Conservation (phyloP, 2,329 filamentous ascomycete genomes). For the Neurospora crassa region DNA sequence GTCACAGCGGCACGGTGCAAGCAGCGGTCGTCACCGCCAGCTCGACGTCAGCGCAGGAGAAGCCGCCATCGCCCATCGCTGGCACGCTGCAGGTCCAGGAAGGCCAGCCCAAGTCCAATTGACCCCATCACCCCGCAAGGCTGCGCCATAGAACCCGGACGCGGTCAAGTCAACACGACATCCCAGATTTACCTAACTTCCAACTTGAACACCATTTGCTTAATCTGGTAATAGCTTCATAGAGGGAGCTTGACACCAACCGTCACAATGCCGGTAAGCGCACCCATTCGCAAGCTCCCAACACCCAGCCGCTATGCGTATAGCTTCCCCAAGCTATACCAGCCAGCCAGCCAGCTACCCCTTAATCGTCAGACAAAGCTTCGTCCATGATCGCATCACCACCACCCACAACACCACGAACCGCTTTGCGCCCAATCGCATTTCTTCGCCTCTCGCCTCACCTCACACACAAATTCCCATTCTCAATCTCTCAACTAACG, state of each 20-base stretch:
- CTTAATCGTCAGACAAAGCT: not conserved
- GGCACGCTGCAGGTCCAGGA: not conserved
- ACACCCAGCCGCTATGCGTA: not conserved
- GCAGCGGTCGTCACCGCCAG: not conserved
- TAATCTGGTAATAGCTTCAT: not conserved
- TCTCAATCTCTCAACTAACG: conserved; percentile 18
- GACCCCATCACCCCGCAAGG: conserved; percentile 15
- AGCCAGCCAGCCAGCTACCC: not conserved
- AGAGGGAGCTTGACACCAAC: not conserved
- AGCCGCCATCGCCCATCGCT: not conserved
- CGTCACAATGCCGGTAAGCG: not conserved
- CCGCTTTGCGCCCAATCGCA: not conserved
- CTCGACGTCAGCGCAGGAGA: not conserved
- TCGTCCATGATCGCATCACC: not conserved
- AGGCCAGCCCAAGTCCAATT: not conserved
- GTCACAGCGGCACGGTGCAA: not conserved
- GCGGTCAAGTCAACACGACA: not conserved
- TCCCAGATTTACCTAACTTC: not conserved
- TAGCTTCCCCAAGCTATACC: not conserved
- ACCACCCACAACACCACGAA: not conserved
- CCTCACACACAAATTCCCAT: not conserved
- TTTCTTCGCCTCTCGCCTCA: not conserved
- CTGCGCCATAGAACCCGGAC: conserved; percentile 6
- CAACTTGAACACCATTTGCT: not conserved
- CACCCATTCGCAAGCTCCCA: not conserved